Percentiles rank a stretch among this genome's conserved stretches.
phyloP scores from a whole-genome alignment of 2,329 filamentous ascomycete species.

The Fusarium siculi region DNA sequence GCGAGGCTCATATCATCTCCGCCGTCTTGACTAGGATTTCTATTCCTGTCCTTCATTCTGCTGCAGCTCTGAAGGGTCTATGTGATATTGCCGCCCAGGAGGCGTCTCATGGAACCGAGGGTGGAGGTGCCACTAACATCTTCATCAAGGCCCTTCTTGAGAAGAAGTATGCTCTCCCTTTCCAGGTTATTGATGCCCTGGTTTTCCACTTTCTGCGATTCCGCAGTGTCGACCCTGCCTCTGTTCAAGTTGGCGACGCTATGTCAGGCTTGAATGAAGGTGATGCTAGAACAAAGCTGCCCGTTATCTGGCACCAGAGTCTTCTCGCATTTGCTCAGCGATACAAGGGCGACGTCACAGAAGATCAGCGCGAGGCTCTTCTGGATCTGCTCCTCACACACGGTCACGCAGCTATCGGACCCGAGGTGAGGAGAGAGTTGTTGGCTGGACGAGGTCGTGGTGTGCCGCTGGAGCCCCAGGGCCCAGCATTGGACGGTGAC shows the following conservation, averaged over 20 bases:
- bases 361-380: constrained; percentile 91
- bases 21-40: constrained; percentile 86
- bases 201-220: constrained; percentile 98
- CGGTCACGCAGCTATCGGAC: constrained; percentile 88
- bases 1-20: constrained; percentile 91
- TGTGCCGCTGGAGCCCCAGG: constrained; percentile 69
- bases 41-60: constrained; percentile 91
- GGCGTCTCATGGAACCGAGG: constrained; percentile 83
- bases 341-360: constrained; percentile 95
- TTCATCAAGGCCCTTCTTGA: constrained; percentile 94
- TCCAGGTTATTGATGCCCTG: constrained; percentile 91
- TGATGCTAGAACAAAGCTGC: constrained; percentile 73
- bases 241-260: constrained; percentile 62
- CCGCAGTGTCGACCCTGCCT: constrained; percentile 72
- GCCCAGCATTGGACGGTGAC: constrained; percentile 73
- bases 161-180: constrained; percentile 96
- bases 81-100: constrained; percentile 96
- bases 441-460: constrained; percentile 89
- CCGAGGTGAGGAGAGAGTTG: constrained; percentile 89
- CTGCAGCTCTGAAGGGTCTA: constrained; percentile 87
- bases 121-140: constrained; percentile 91
- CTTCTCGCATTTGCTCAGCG: constrained; percentile 91
- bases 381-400: constrained; percentile 86
- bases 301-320: constrained; percentile 96
- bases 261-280: constrained; percentile 61